A percentile compares a stretch with the other conserved stretches of the same genome.
These are phyloP conservation scores for Vaccinium myrtillus DNA, from an alignment of 148 eudicot genomes.

Conservation along the genomic window DNA sequence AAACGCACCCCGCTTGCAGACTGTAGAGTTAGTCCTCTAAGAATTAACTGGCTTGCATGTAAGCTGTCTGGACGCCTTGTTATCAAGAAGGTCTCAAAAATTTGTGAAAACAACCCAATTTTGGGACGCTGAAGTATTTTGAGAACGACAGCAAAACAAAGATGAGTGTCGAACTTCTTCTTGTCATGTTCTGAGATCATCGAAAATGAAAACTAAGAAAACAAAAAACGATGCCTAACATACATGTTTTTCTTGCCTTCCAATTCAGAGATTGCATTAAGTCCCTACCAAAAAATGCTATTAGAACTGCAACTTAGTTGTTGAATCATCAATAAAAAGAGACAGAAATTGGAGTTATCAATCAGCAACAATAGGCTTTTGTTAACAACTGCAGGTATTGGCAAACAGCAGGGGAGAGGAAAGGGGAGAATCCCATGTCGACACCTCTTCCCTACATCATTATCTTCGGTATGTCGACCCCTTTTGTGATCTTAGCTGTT, in stretches of 20 bases:
- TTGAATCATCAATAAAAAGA: not conserved
- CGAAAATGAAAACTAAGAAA: not conserved
- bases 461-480: conserved; percentile 94
- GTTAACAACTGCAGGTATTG: conserved; percentile 25
- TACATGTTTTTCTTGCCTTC: not conserved
- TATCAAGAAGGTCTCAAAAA: not conserved
- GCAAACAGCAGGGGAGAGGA: conserved; percentile 91
- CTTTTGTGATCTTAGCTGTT: conserved; percentile 84
- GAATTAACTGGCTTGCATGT: not conserved
- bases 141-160: not conserved
- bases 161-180: not conserved
- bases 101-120: not conserved
- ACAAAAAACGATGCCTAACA: not conserved
- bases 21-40: not conserved
- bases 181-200: not conserved
- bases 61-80: not conserved
- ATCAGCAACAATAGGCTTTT: not conserved
- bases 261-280: not conserved
- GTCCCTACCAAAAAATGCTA: not conserved
- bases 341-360: not conserved
- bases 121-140: not conserved
- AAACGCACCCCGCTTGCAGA: not conserved
- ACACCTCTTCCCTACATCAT: conserved; percentile 91
- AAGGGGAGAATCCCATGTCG: conserved; percentile 93
- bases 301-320: not conserved